Evolutionary conservation across 305 asterid genomes (phyloP), one percentile per base, ranked within the genome.

Genomic region (Solanum hybrid): DNA sequence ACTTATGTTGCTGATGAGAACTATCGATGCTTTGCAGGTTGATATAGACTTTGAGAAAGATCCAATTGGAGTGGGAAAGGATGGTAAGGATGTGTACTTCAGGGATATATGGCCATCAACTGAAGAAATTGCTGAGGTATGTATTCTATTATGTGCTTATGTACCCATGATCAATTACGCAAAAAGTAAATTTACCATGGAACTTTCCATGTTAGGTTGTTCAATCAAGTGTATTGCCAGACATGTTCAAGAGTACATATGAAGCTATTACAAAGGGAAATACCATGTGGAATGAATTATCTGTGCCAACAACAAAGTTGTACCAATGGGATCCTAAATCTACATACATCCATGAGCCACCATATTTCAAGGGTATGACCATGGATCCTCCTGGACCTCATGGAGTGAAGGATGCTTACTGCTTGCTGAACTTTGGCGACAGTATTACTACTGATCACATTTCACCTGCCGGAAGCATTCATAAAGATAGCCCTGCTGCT

Each of bases 401-500:
- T 78, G 98, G 96, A 72, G 99, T 96, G 29, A 96, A 97, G 93
- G 98, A 97, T 84, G 99, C 99, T 79, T 96, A 95, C 92, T 97
- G 99, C 92, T 94, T 97, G 94, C 93, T 97, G 82, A 97, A 96
- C 93, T 96, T 95, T 87, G 99, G 99, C 1, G 99, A 96, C 90
- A 96, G 98, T 90, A 97, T 97, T 73, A 97, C 99, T 29, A 97
- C 99, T 2, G 99, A 97, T 92, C 99, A 97, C 93, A 96, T 97
- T 91, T 97, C 99, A 1, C 99, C 99, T 29, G 99, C 99, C 68
- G 99, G 99, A 90, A 97, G 94, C 95, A 95, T 97, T 90, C 94
- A 96, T 92, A 97, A 96, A 91, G 99, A 97, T 85, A 97, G 99
- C 92, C 98, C 99, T 22, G 98, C 99, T 87, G 99, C 99, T 86